A percentile compares a stretch with the other conserved stretches of the same genome.
Evolutionary conservation across 192 early-diverging fungal genomes (phyloP).

Genomic region (Coemansia biformis): DNA sequence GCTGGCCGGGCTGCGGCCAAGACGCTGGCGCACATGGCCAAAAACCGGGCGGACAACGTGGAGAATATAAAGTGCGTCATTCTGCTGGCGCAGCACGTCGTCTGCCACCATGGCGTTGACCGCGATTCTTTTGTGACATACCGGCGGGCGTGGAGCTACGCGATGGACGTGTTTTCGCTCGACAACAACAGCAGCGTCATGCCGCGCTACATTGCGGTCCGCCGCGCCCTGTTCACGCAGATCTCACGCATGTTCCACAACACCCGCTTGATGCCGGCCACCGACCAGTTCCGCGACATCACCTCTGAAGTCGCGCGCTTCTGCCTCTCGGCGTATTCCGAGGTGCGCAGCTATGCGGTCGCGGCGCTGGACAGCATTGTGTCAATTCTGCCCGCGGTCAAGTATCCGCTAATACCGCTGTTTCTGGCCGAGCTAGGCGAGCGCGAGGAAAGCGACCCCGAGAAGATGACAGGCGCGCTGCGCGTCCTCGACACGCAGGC

Average conservation of each 20-base stretch:
- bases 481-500: conserved; percentile 28
- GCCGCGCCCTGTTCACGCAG: conserved; percentile 18
- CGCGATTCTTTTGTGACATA: conserved; percentile 2
- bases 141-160: conserved; percentile 24
- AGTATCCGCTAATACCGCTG: conserved; percentile 36
- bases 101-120: conserved; percentile 39
- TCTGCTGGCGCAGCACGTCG: conserved; percentile 42
- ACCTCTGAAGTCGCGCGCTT: conserved; percentile 21
- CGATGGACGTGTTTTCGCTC: conserved; percentile 32
- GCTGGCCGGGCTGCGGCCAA: conserved; percentile 54
- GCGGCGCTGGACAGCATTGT: conserved; percentile 29
- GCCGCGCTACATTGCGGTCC: conserved; percentile 29
- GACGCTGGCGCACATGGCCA: conserved; percentile 41
- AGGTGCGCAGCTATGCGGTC: conserved; percentile 35
- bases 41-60: conserved; percentile 65
- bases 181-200: conserved; percentile 20
- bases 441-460: conserved; percentile 33
- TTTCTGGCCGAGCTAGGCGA: conserved; percentile 35
- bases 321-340: conserved; percentile 40
- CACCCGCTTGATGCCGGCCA: conserved; percentile 22
- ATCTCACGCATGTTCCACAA: conserved; percentile 39
- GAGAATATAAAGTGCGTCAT: conserved; percentile 67
- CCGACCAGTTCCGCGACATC: conserved; percentile 17
- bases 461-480: conserved; percentile 46
- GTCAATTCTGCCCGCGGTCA: conserved; percentile 22